Conservation (phyloP, 305 asterid species). For the Fraxinus sp. region DNA sequence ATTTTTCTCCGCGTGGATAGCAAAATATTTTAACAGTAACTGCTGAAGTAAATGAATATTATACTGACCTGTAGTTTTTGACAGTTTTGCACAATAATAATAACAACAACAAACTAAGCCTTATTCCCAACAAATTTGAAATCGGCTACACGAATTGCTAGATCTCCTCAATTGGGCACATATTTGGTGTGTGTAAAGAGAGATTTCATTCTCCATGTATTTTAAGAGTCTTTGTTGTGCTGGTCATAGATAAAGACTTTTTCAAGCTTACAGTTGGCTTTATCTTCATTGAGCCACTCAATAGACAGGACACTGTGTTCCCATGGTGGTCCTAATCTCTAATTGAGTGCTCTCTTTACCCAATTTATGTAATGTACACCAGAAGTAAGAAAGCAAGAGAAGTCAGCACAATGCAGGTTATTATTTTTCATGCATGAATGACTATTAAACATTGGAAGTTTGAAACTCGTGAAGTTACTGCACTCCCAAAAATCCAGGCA, state of each 20-base stretch:
- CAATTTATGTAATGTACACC: background rate
- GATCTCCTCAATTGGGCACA: background rate
- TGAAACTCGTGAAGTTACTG: conserved; percentile 35
- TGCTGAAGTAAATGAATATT: background rate
- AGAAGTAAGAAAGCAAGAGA: conserved; percentile 26
- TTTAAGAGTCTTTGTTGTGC: conserved; percentile 19
- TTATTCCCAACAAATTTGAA: background rate
- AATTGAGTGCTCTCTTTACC: background rate
- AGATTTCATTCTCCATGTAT: conserved; percentile 7
- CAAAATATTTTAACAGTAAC: background rate
- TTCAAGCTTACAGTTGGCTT: conserved; percentile 36
- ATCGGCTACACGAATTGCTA: background rate
- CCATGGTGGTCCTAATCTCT: conserved; percentile 27
- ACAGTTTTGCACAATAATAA: background rate
- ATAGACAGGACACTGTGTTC: conserved; percentile 29
- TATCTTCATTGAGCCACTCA: conserved; percentile 67
- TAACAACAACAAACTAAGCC: background rate
- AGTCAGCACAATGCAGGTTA: conserved; percentile 22
- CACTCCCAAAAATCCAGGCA: conserved; percentile 26
- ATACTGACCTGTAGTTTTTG: background rate
- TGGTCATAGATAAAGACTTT: conserved; percentile 28
- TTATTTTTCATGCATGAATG: conserved; percentile 22
- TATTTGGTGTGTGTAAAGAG: background rate
- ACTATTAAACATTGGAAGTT: conserved; percentile 28
- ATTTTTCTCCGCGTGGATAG: background rate